A percentile compares a stretch with the other conserved stretches of the same genome.
Evolutionary conservation across 116 monocot genomes (phyloP).

Genomic region (Papilionanthe hybrid): DNA sequence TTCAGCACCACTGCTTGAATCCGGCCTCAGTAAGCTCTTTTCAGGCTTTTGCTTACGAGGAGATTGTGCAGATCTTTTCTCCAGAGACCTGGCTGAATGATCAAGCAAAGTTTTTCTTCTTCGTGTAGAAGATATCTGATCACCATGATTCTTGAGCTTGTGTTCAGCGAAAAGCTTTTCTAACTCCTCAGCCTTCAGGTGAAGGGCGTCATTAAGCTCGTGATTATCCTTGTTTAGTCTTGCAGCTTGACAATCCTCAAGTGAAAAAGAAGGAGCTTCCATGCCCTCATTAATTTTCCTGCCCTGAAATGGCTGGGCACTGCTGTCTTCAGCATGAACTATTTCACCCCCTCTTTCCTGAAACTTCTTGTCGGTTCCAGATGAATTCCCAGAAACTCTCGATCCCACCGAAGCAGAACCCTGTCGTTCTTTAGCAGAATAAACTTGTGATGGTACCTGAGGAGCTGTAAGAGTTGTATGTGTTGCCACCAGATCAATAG

Average conservation of each 20-base stretch:
- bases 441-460: slow-evolving; percentile 1
- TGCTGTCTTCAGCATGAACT: slow-evolving; percentile 14
- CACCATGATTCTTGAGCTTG: slow-evolving; percentile 66
- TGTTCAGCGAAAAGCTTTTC: slow-evolving; percentile 96
- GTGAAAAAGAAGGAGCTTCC: slow-evolving; percentile 14
- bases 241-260: slow-evolving; percentile 22
- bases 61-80: slow-evolving; percentile 21
- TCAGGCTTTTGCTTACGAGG: slow-evolving; percentile 15
- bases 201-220: slow-evolving; percentile 72
- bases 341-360: slow-evolving; percentile 27
- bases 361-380: slow-evolving; percentile 23
- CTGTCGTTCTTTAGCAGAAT: slow-evolving; percentile 20
- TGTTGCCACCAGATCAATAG: slow-evolving; percentile 7
- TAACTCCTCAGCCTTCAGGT: slow-evolving; percentile 91
- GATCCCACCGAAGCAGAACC: slow-evolving; percentile 15
- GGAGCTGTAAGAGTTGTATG: slow-evolving; percentile 11
- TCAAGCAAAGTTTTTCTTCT: slow-evolving; percentile 53
- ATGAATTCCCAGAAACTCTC: slow-evolving; percentile 26
- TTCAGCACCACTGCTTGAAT: slow-evolving; percentile 25
- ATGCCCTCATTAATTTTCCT: slow-evolving; percentile 31
- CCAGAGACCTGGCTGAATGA: slow-evolving; percentile 22
- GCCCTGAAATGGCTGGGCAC: slow-evolving; percentile 3
- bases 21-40: slow-evolving; percentile 16
- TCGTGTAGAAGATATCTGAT: slow-evolving; percentile 41
- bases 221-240: slow-evolving; percentile 65